Conservation (phyloP, 2,329 filamentous ascomycete genomes). For the Phialophora chinensis region DNA sequence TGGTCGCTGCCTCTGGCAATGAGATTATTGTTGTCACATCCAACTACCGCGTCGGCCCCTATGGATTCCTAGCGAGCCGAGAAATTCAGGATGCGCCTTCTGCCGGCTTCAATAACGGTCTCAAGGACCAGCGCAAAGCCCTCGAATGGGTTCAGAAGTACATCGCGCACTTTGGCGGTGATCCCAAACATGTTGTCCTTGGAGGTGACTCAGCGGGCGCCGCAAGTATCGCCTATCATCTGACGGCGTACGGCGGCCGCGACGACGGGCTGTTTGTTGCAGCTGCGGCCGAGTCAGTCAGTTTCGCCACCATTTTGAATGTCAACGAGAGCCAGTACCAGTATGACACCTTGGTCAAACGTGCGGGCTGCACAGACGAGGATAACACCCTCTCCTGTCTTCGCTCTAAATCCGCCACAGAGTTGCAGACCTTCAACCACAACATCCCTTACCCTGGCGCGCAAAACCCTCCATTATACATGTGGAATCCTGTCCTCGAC, state of each 20-base stretch:
- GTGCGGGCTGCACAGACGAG: slow-evolving; percentile 52
- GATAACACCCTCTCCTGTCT: slow-evolving; percentile 49
- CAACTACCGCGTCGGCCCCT: slow-evolving; percentile 78
- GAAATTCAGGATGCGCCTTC: slow-evolving; percentile 56
- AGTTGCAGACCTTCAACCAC: slow-evolving; percentile 55
- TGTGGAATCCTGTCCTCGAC: slow-evolving; percentile 61
- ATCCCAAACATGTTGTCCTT: slow-evolving; percentile 70
- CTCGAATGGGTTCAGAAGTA: slow-evolving; percentile 72
- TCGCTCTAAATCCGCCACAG: slow-evolving; percentile 51
- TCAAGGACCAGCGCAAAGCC: slow-evolving; percentile 72
- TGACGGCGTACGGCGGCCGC: slow-evolving; percentile 60
- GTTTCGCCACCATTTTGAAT: slow-evolving; percentile 57
- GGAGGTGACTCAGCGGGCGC: slow-evolving; percentile 73
- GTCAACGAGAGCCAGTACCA: slow-evolving; percentile 57
- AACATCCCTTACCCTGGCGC: slow-evolving; percentile 55
- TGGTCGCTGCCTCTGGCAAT: slow-evolving; percentile 64
- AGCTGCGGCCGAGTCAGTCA: slow-evolving; percentile 61
- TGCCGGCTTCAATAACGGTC: slow-evolving; percentile 65
- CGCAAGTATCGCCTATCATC: slow-evolving; percentile 66
- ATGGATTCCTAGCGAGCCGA: slow-evolving; percentile 70
- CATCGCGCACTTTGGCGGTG: slow-evolving; percentile 71
- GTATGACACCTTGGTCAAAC: slow-evolving; percentile 58
- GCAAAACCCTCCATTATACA: slow-evolving; percentile 52
- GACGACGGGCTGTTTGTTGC: slow-evolving; percentile 59
- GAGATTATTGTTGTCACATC: slow-evolving; percentile 73